These are phyloP conservation scores for Blastocladiella britannica DNA, from an alignment of 192 early-diverging fungal genomes.

Conservation along the genomic window DNA sequence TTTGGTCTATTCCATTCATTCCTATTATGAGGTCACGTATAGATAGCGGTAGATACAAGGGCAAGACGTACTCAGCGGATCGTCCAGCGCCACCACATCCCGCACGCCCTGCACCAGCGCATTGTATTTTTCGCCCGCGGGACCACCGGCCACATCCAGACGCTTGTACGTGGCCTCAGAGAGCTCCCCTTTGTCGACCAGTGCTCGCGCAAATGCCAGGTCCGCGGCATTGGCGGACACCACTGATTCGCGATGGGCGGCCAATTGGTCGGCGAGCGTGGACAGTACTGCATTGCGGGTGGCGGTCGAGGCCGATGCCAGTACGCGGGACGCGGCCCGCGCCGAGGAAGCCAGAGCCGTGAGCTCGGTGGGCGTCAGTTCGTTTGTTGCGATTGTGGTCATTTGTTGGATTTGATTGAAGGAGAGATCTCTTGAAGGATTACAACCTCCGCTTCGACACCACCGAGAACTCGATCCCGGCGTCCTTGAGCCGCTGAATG, in stretches of 20 bases:
- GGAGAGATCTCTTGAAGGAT: too few relatives aligned
- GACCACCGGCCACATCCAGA: conserved; percentile 58
- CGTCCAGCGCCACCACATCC: conserved; percentile 65
- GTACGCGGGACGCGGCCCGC: neutral
- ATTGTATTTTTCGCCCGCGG: conserved; percentile 57
- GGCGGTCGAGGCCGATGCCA: neutral
- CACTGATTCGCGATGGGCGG: neutral
- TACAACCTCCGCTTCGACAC: too few relatives aligned
- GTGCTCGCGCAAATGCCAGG: conserved; percentile 33
- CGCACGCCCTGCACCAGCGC: conserved; percentile 70
- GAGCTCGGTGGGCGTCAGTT: neutral
- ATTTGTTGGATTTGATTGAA: neutral
- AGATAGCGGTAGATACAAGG: neutral
- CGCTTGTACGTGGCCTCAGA: conserved; percentile 64
- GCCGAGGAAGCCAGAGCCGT: neutral
- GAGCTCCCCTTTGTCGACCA: conserved; percentile 51
- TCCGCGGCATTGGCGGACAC: neutral
- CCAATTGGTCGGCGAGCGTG: neutral
- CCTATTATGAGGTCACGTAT: neutral
- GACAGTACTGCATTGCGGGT: neutral
- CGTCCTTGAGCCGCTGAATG: neutral
- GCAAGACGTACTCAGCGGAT: conserved; percentile 45
- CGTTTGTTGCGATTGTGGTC: neutral
- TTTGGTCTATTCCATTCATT: conserved; percentile 11
- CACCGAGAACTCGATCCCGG: neutral